Evolutionary conservation across 1,284 basidiomycete species (phyloP).

Genomic region (Rhodotorula sp.): DNA sequence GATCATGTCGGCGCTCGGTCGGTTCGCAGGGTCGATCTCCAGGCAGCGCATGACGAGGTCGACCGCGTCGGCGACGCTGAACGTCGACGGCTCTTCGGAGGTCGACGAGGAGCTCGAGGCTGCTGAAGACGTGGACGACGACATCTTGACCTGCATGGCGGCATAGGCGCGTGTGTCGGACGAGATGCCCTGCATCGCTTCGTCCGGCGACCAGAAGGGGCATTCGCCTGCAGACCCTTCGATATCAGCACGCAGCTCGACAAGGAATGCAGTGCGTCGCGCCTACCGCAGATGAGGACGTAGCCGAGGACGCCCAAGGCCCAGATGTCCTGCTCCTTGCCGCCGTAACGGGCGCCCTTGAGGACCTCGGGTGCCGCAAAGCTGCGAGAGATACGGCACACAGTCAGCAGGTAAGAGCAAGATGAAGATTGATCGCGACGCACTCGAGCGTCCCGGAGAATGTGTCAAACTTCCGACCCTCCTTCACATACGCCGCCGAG

Average conservation of each 20-base stretch:
- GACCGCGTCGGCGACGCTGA: conserved; percentile 66
- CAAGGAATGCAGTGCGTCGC: neutral
- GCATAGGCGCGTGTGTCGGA: conserved; percentile 58
- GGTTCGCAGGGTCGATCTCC: conserved; percentile 64
- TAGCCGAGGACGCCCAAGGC: conserved; percentile 97
- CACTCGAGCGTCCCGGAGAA: conserved; percentile 48
- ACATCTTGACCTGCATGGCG: conserved; percentile 57
- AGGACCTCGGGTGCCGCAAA: conserved; percentile 97
- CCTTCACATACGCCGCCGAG: conserved; percentile 46
- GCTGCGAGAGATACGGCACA: conserved; percentile 42
- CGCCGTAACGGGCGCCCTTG: conserved; percentile 87
- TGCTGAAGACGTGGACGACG: conserved; percentile 14
- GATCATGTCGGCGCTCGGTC: conserved; percentile 80
- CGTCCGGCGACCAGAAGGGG: conserved; percentile 73
- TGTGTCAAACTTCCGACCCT: conserved; percentile 47
- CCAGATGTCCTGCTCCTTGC: conserved; percentile 98
- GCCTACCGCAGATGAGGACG: conserved; percentile 88
- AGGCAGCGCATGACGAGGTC: conserved; percentile 76
- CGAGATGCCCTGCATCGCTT: conserved; percentile 72
- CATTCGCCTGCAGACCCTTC: conserved; percentile 32
- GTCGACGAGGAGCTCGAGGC: conserved; percentile 21
- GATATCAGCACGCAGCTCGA: neutral
- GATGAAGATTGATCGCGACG: neutral
- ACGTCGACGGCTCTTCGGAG: conserved; percentile 25
- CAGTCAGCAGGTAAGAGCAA: neutral